Conservation (phyloP, 106 monocot species). For the Acanthochlamys bracteata region DNA sequence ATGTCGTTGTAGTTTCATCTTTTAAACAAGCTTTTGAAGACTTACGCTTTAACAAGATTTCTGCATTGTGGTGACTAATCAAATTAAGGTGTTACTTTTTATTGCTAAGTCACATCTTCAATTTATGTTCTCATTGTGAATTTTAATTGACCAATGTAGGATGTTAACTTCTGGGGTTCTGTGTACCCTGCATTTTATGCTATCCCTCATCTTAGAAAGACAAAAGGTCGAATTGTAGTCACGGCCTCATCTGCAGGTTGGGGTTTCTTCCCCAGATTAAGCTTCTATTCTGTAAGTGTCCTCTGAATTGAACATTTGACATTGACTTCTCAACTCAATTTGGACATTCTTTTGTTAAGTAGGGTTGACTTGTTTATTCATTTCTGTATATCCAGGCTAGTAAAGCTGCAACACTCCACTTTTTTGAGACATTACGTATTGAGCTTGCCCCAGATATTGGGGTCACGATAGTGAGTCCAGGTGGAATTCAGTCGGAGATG, state of each 20-base stretch:
- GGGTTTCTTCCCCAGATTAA: slow-evolving; percentile 52
- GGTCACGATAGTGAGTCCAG: slow-evolving; percentile 60
- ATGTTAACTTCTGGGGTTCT: slow-evolving; percentile 83
- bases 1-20: no score
- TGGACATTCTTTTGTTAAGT: no score
- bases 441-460: slow-evolving; percentile 51
- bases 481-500: slow-evolving; percentile 60
- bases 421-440: slow-evolving; percentile 61
- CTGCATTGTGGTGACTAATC: no score
- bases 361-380: not conserved
- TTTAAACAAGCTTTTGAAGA: no score
- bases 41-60: no score
- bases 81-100: no score
- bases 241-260: slow-evolving; percentile 45
- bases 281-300: slow-evolving; percentile 59
- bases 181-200: slow-evolving; percentile 75
- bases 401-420: slow-evolving; percentile 68
- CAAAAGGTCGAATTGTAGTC: slow-evolving; percentile 49
- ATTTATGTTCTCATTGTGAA: not conserved
- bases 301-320: no score
- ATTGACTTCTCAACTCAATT: no score
- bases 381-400: slow-evolving; percentile 38
- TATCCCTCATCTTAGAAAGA: slow-evolving; percentile 63
- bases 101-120: not conserved
- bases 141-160: slow-evolving; percentile 18